Percentiles rank a stretch among this genome's conserved stretches.
Conservation (phyloP, 768 basidiomycete genomes). For the Flagelloscypha sp. region DNA sequence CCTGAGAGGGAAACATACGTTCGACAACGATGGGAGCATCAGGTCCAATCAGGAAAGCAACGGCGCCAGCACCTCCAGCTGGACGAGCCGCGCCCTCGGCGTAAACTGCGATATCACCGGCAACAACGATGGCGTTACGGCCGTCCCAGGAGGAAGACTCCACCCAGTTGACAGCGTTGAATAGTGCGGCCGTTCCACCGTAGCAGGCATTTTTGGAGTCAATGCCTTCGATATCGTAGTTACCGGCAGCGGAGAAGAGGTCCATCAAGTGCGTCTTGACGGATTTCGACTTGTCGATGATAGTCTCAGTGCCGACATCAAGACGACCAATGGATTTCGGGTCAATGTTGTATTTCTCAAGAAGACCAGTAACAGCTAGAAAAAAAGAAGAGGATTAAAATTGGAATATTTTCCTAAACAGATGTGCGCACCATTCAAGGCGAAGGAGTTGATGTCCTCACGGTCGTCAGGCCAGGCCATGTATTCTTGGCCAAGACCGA, state of each 20-base stretch:
- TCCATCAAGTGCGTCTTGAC: constrained; percentile 99
- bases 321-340: constrained; percentile 94
- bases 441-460: constrained; percentile 98
- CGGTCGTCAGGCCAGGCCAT: constrained; percentile 99
- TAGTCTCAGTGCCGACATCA: constrained; percentile 97
- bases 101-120: constrained; percentile 96
- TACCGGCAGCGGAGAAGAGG: constrained; percentile 86
- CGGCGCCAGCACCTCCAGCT: constrained; percentile 94
- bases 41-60: constrained; percentile 92
- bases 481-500: constrained; percentile 94
- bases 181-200: constrained; percentile 95
- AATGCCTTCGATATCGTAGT: constrained; percentile 96
- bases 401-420: background rate
- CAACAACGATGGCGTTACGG: constrained; percentile 92
- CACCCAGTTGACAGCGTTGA: constrained; percentile 98
- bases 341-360: constrained; percentile 93
- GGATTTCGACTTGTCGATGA: constrained; percentile 99
- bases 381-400: constrained; percentile 7
- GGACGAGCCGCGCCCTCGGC: constrained; percentile 93
- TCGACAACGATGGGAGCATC: constrained; percentile 92
- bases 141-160: constrained; percentile 97
- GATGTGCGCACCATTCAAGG: constrained; percentile 67
- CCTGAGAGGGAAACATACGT: constrained; percentile 49
- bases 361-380: constrained; percentile 77
- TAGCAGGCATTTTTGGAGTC: constrained; percentile 99